Percentiles rank a stretch among this genome's conserved stretches.
Conservation (phyloP, 768 basidiomycete genomes). For the Termitomyces sp. region DNA sequence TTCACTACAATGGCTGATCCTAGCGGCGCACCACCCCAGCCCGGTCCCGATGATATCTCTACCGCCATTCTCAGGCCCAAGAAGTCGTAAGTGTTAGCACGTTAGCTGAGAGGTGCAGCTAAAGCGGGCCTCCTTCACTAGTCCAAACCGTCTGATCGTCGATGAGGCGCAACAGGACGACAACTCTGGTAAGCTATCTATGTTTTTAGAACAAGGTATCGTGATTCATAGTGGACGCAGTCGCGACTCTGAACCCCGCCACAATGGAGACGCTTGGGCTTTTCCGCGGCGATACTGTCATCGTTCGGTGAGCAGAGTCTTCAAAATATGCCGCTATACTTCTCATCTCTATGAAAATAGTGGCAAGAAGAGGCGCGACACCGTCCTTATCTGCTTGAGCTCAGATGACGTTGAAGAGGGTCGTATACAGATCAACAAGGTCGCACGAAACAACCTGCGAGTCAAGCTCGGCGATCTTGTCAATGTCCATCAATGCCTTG, state of each 20-base stretch:
- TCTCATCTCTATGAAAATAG: conserved; percentile 30
- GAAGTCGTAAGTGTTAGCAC: conserved; percentile 78
- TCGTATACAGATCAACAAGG: conserved; percentile 98
- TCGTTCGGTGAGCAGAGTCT: conserved; percentile 62
- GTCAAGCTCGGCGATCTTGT: conserved; percentile 97
- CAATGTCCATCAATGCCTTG: conserved; percentile 91
- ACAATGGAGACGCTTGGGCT: conserved; percentile 94
- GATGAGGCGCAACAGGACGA: conserved; percentile 94
- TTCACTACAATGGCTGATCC: conserved; percentile 60
- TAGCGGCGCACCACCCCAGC: conserved; percentile 76
- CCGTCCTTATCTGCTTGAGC: conserved; percentile 93
- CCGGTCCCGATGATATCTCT: conserved; percentile 84
- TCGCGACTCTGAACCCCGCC: conserved; percentile 91
- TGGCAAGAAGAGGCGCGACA: conserved; percentile 96
- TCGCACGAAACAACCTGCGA: conserved; percentile 97
- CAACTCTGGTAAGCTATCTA: conserved; percentile 72
- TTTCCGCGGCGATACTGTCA: conserved; percentile 96
- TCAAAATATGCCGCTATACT: background rate
- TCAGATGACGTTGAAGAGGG: conserved; percentile 98
- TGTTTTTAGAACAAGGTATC: background rate
- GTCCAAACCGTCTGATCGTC: conserved; percentile 96
- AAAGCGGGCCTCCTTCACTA: conserved; percentile 28
- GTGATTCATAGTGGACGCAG: conserved; percentile 30
- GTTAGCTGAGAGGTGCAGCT: conserved; percentile 11
- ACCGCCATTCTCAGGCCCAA: conserved; percentile 96